Evolutionary conservation across 208 protist genomes (phyloP), one percentile per base, ranked within the genome.

Genomic region (Phytomonas sp.): DNA sequence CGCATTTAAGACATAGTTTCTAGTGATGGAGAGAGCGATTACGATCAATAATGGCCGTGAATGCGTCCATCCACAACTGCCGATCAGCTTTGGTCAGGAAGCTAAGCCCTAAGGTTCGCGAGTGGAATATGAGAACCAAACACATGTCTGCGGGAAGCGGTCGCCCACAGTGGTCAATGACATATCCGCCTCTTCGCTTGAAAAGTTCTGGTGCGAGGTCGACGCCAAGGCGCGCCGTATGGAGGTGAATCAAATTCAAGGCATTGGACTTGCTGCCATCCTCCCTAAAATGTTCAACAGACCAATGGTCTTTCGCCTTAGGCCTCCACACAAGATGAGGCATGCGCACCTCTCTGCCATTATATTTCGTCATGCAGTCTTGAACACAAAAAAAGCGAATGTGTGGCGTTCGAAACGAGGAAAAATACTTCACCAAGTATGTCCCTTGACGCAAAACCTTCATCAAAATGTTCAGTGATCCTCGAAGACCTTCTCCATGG

Each of bases 11-110:
- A 53, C n/a, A 56, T 67, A 34, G 9, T 17, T 11, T 29, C 53
- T 70, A 80, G 30, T 34, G 13, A 17, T 46, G 67, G 36, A 84
- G 61, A 4, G 66, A 70, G 3, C 72, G 78, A 56, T 94, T 94
- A 46, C 80, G 68, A 77, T 89, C 81, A 62, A 94, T 83, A 8
- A 94, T 77, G 17, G 76, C 78, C 81, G 85, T 86, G 79, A 94
- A 75, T 11, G 80, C 83, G 8, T 84, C 78, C 15, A 88, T 78
- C 82, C 84, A 94, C 4, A 76, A 29, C 67, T 89, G 82, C n/a
- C 82, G 71, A 31, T 86, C 82, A 17, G 79, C 83, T 72, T 89
- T 83, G n/a, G 71, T 76, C 1, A 87, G 66, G 62, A 88, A 88
- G n/a, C 73, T 74, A 2, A 94, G 70, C 4, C 76, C 88, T 13